Evolutionary conservation across 1,284 basidiomycete genomes (phyloP), one percentile per base, ranked within the genome.

Genomic region (Leccinum fuscescens): DNA sequence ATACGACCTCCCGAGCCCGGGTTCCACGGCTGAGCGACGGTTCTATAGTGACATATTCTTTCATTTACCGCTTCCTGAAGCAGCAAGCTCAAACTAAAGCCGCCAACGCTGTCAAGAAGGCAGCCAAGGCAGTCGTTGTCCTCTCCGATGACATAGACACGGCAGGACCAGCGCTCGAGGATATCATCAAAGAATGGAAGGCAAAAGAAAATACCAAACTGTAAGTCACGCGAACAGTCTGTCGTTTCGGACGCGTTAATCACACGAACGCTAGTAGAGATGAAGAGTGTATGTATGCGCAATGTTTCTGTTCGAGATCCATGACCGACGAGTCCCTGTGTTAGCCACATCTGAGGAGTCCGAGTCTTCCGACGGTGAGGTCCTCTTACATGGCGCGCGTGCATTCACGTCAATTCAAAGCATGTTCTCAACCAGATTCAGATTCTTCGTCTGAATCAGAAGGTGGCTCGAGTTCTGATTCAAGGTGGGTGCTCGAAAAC

Each of bases 41-140:
- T 63, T 12, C 42, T 9, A 52, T 65, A 91, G 90, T 79, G 33
- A 88, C 87, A 11, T 92, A 91, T 78, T 80, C 83, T 65, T 75
- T 90, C 59, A 83, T 92, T 59, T 82, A 91, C 68, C 77, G 83
- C n/a, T 93, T 93, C 74, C 78, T 93, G 42, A 77, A 72, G 59
- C 82, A 83, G 66, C 83, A 80, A 54, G 79, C 81, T 1, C 87
- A 92, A 69, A 68, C 70, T 27, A 90, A 89, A 67, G 86, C 84
- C 20, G 86, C 88, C 14, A 77, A 82, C 56, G 85, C 86, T 0
- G 75, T 88, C 55, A 86, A 82, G 73, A 86, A 86, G 66, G 87
- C 88, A 22, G 87, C 81, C 15, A 85, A 83, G 72, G 77, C 80
- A 56, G 69, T 83, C 20, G 80, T 87, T 29, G 74, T 83, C 24